phyloP scores from a whole-genome alignment of 1,284 basidiomycete species.

The Apiotrichum domesticum region DNA sequence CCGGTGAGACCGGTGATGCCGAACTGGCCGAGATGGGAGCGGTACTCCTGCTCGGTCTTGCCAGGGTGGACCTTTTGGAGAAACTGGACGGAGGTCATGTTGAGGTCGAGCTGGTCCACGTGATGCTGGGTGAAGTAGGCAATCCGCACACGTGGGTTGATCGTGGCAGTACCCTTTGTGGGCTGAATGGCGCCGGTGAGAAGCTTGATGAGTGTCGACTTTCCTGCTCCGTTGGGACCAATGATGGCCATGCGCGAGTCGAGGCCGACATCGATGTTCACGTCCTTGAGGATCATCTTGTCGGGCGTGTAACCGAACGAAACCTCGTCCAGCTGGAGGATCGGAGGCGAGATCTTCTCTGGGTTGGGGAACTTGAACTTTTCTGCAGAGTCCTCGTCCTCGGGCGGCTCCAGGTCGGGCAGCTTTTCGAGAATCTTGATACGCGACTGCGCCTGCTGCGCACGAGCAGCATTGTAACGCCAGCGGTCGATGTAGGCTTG shows the following conservation, averaged over 20 bases:
- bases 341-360: conserved; percentile 91
- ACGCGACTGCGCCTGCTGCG: conserved; percentile 89
- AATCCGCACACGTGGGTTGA: conserved; percentile 84
- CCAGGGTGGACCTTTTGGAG: conserved; percentile 87
- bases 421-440: conserved; percentile 99
- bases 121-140: conserved; percentile 98
- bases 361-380: conserved; percentile 90
- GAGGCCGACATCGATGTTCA: conserved; percentile 85
- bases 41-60: conserved; percentile 93
- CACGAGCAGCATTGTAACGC: conserved; percentile 90
- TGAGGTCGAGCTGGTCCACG: conserved; percentile 82
- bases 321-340: conserved; percentile 89
- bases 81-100: conserved; percentile 85
- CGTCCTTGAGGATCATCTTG: conserved; percentile 67
- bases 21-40: conserved; percentile 91
- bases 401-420: conserved; percentile 87
- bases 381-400: conserved; percentile 77
- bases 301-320: conserved; percentile 85
- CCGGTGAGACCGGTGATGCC: conserved; percentile 97
- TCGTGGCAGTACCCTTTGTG: conserved; percentile 70
- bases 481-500: conserved; percentile 94
- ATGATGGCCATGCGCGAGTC: conserved; percentile 88
- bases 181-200: conserved; percentile 86
- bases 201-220: conserved; percentile 68
- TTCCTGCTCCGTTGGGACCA: conserved; percentile 59